phyloP scores from a whole-genome alignment of 164 flowering plant genomes.

The Tetrastigma voinierianum region DNA sequence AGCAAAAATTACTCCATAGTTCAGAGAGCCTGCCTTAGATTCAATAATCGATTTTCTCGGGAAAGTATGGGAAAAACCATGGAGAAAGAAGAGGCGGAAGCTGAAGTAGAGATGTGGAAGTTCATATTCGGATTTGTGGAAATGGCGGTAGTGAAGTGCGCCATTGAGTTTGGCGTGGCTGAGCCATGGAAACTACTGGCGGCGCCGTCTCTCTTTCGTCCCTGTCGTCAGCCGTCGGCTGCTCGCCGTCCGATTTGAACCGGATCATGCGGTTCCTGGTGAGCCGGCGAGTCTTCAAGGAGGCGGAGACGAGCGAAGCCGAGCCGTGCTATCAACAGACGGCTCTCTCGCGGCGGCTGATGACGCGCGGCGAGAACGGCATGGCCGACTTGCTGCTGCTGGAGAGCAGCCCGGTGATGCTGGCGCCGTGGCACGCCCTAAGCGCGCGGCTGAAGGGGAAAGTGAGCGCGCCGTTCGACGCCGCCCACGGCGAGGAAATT shows the following conservation, averaged over 20 bases:
- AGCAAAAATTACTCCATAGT: too few relatives aligned
- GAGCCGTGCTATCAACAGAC: slow-evolving; percentile 34
- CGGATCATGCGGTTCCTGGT: slow-evolving; percentile 57
- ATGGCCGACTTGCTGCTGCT: slow-evolving; percentile 41
- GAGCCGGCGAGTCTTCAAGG: slow-evolving; percentile 28
- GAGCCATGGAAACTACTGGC: slow-evolving; percentile 41
- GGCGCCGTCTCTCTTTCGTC: slow-evolving; percentile 39
- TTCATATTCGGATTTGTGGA: slow-evolving; percentile 46
- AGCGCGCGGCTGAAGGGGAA: slow-evolving; percentile 18
- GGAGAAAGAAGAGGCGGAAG: slow-evolving; percentile 41
- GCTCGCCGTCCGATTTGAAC: slow-evolving; percentile 26
- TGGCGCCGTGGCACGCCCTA: slow-evolving; percentile 49
- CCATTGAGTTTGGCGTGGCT: slow-evolving; percentile 57
- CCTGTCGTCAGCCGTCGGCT: slow-evolving; percentile 36
- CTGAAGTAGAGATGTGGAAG: slow-evolving; percentile 46
- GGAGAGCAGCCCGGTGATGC: slow-evolving; percentile 45
- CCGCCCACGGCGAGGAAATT: slow-evolving; percentile 37
- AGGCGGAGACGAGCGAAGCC: slow-evolving; percentile 9
- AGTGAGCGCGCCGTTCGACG: slow-evolving; percentile 25
- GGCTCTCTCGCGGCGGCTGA: slow-evolving; percentile 41
- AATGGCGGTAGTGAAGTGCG: slow-evolving; percentile 56
- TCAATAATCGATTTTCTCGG: too few relatives aligned
- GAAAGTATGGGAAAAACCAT: too few relatives aligned
- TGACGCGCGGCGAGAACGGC: slow-evolving; percentile 24
- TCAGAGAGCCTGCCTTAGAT: too few relatives aligned